A percentile compares a stretch with the other conserved stretches of the same genome.
These are phyloP conservation scores for Chenopodium suecicum DNA, from an alignment of 148 eudicot species.

Conservation along the genomic window DNA sequence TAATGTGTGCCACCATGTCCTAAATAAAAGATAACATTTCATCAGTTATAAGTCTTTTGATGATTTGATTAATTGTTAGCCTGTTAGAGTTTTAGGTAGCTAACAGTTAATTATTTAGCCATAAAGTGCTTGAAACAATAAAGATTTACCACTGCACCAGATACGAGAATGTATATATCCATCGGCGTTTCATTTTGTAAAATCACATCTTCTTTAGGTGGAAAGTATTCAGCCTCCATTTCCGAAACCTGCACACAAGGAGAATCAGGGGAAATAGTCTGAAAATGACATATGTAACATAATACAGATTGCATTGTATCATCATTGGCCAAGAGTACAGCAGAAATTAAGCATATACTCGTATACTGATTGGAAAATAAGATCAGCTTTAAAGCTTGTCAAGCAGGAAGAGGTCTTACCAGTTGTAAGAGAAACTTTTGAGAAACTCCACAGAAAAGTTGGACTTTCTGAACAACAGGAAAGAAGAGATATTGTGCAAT, in stretches of 20 bases:
- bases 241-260: constrained; percentile 59
- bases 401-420: constrained; percentile 38
- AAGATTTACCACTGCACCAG: constrained; percentile 72
- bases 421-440: constrained; percentile 66
- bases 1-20: constrained; percentile 47
- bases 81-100: neutral
- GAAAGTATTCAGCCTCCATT: constrained; percentile 84
- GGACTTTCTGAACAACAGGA: constrained; percentile 57
- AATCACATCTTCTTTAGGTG: constrained; percentile 79
- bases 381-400: neutral
- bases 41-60: neutral
- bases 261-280: neutral
- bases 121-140: neutral
- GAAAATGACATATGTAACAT: neutral
- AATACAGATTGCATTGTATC: neutral
- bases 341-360: neutral
- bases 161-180: constrained; percentile 69
- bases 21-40: constrained; percentile 13
- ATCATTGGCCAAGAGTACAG: neutral
- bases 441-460: constrained; percentile 75
- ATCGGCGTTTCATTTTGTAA: constrained; percentile 74
- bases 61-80: no score
- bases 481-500: constrained; percentile 64
- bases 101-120: neutral
- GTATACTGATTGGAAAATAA: neutral